Evolutionary conservation across 1,139 yeast species (phyloP).

Genomic region (Casaregolazyma suthepensis): DNA sequence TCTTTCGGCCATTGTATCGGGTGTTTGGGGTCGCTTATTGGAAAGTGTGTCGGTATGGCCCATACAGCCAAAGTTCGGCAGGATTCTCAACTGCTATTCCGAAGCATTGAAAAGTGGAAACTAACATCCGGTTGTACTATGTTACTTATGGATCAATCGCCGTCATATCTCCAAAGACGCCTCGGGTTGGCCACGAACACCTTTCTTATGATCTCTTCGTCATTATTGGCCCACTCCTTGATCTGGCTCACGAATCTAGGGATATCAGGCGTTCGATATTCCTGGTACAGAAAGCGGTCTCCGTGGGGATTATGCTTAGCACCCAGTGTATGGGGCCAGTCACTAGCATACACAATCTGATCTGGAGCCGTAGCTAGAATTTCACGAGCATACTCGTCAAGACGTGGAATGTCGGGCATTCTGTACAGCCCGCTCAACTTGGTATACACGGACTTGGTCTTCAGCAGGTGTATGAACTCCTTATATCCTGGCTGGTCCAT

Average conservation of each 20-base stretch:
- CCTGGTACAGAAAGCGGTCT: slow-evolving; percentile 1
- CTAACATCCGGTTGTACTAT: background rate
- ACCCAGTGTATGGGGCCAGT: slow-evolving; percentile 11
- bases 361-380: slow-evolving; percentile 8
- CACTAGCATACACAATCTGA: slow-evolving; percentile 8
- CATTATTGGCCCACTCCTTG: slow-evolving; percentile 1
- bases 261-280: slow-evolving; percentile 6
- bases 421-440: slow-evolving; percentile 9
- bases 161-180: slow-evolving; percentile 5
- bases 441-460: slow-evolving; percentile 6
- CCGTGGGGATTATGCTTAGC: slow-evolving; percentile 7
- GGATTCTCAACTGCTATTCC: background rate
- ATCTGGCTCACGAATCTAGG: slow-evolving; percentile 2
- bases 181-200: slow-evolving; percentile 9
- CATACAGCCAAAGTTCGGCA: background rate
- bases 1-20: background rate
- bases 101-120: background rate
- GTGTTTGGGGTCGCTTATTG: background rate
- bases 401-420: slow-evolving; percentile 2
- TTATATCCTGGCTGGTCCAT: slow-evolving; percentile 3
- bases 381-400: slow-evolving; percentile 4
- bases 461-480: slow-evolving; percentile 3
- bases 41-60: background rate
- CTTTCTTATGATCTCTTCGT: slow-evolving; percentile 3
- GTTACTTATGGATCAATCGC: background rate